Evolutionary conservation across 441 rosid genomes (phyloP).

Genomic region (Gossypium schwendimanii): DNA sequence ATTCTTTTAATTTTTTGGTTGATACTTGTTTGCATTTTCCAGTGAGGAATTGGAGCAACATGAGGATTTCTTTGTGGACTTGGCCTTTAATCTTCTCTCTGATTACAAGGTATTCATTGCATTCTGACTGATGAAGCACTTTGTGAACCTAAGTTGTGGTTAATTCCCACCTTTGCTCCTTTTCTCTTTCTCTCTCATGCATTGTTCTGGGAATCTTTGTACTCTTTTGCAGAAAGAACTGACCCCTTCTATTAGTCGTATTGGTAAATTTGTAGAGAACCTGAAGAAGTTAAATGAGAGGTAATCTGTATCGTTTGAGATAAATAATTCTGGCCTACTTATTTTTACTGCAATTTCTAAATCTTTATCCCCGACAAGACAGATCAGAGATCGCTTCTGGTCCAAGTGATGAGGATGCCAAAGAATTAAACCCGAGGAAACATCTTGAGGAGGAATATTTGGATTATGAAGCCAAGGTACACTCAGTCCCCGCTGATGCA

Average conservation of each 20-base stretch:
- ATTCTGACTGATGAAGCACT: constrained; percentile 1
- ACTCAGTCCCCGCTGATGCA: background rate
- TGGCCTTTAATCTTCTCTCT: constrained; percentile 62
- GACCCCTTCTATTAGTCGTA: constrained; percentile 61
- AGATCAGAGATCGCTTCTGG: constrained; percentile 48
- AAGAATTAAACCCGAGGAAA: constrained; percentile 63
- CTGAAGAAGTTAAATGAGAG: constrained; percentile 65
- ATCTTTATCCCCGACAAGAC: constrained; percentile 24
- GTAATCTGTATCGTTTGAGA: constrained; percentile 31
- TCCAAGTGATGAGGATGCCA: constrained; percentile 40
- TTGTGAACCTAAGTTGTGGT: background rate
- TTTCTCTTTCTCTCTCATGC: constrained; percentile 8
- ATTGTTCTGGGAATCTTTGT: constrained; percentile 3
- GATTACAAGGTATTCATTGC: constrained; percentile 54
- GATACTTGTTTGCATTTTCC: constrained; percentile 23
- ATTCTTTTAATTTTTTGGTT: constrained; percentile 13
- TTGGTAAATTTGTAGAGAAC: constrained; percentile 78
- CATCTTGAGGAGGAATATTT: constrained; percentile 89
- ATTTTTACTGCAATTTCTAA: constrained; percentile 13
- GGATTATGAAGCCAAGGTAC: constrained; percentile 83
- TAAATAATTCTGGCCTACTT: constrained; percentile 6
- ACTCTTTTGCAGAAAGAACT: constrained; percentile 61
- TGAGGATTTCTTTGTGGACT: constrained; percentile 63
- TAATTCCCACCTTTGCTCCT: background rate
- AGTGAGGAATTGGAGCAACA: constrained; percentile 85